phyloP scores from a whole-genome alignment of 306 rosid species.

The Heteromeles arbutifolia region DNA sequence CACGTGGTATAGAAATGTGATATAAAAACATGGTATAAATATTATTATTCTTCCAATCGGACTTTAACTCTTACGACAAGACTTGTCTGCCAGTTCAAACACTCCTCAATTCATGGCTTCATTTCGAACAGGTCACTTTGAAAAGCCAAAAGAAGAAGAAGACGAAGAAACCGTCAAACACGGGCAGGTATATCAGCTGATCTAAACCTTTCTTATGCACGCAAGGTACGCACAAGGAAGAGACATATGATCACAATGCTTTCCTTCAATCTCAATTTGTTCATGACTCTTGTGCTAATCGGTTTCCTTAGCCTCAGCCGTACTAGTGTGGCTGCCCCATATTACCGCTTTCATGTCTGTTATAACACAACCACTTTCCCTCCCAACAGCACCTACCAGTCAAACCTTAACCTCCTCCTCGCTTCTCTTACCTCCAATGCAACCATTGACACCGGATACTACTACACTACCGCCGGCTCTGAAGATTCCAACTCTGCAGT shows the following conservation, averaged over 20 bases:
- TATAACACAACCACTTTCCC: constrained; percentile 15
- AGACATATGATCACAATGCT: not conserved
- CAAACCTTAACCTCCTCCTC: constrained; percentile 19
- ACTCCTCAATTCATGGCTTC: too few relatives aligned
- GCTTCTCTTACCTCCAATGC: not conserved
- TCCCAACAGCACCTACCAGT: constrained; percentile 30
- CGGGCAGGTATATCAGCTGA: too few relatives aligned
- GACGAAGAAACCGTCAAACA: too few relatives aligned
- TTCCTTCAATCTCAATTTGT: not conserved
- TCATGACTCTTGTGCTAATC: not conserved
- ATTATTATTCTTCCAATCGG: too few relatives aligned
- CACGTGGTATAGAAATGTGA: too few relatives aligned
- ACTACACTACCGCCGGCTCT: not conserved
- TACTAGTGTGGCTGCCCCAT: not conserved
- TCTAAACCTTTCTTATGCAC: too few relatives aligned
- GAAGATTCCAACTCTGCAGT: not conserved
- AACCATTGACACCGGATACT: not conserved
- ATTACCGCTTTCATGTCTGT: constrained; percentile 17
- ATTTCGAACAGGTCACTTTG: too few relatives aligned
- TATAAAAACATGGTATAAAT: too few relatives aligned
- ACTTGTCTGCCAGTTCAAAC: too few relatives aligned
- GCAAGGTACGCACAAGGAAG: too few relatives aligned
- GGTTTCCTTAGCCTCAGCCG: not conserved
- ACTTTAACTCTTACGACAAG: too few relatives aligned
- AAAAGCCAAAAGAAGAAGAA: too few relatives aligned